These are phyloP conservation scores for Penicillium sp. DNA, from an alignment of 2,329 filamentous ascomycete genomes.

Conservation along the genomic window DNA sequence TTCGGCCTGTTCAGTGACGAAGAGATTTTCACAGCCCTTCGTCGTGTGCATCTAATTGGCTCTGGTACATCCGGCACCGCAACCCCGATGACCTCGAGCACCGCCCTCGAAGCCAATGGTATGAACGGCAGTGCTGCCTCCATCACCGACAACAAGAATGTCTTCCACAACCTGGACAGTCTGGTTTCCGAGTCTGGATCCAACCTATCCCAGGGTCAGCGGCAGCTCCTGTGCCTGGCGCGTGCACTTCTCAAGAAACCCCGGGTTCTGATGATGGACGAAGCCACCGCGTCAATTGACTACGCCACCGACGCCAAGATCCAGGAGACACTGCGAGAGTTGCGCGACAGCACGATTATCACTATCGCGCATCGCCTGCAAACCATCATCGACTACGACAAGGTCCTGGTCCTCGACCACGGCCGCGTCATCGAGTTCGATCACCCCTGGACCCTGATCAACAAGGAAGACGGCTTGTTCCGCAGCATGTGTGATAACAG, in stretches of 20 bases:
- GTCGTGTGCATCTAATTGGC: slow-evolving; percentile 81
- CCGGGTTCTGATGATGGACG: slow-evolving; percentile 97
- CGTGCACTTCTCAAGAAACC: slow-evolving; percentile 89
- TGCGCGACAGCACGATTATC: slow-evolving; percentile 84
- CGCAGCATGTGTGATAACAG: slow-evolving; percentile 69
- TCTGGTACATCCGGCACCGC: slow-evolving; percentile 38
- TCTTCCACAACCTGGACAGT: slow-evolving; percentile 85
- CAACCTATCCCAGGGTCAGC: slow-evolving; percentile 93
- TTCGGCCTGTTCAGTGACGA: slow-evolving; percentile 88
- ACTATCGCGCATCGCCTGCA: slow-evolving; percentile 95
- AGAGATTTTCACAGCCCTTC: slow-evolving; percentile 82
- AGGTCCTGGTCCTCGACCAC: slow-evolving; percentile 90
- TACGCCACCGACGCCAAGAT: slow-evolving; percentile 96
- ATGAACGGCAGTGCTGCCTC: slow-evolving; percentile 21
- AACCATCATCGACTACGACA: slow-evolving; percentile 98
- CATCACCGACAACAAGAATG: slow-evolving; percentile 78
- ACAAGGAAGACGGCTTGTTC: slow-evolving; percentile 68
- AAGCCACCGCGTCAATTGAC: slow-evolving; percentile 96
- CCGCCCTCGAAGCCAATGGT: slow-evolving; percentile 30
- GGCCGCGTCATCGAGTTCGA: slow-evolving; percentile 85
- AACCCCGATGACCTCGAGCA: slow-evolving; percentile 38
- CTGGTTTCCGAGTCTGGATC: slow-evolving; percentile 85
- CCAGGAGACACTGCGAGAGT: slow-evolving; percentile 91
- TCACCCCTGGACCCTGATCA: slow-evolving; percentile 82
- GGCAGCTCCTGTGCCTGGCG: slow-evolving; percentile 90